Evolutionary conservation across 2,329 filamentous ascomycete species (phyloP).

Genomic region (Pestalotiopsis sp.): DNA sequence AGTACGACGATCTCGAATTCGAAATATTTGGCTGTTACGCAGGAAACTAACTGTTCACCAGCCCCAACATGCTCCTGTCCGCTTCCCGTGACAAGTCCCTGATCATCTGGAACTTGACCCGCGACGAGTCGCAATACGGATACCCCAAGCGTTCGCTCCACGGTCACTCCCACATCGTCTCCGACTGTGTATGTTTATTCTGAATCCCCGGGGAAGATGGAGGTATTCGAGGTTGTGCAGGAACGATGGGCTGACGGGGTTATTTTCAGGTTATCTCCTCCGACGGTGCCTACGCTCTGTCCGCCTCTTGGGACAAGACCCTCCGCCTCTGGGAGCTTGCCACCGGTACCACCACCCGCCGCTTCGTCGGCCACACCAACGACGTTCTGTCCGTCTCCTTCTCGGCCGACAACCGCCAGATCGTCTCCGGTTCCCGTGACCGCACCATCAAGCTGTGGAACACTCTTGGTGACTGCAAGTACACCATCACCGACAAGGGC

Average conservation of each 20-base stretch:
- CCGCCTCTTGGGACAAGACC: constrained; percentile 99
- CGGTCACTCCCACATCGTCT: constrained; percentile 99
- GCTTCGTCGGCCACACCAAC: constrained; percentile 99
- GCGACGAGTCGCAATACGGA: constrained; percentile 96
- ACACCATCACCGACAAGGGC: constrained; percentile 99
- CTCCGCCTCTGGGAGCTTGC: constrained; percentile 99
- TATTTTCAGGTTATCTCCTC: constrained; percentile 88
- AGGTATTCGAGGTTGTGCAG: constrained; percentile 5
- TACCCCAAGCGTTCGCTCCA: constrained; percentile 99
- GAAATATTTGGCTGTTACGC: constrained; percentile 2
- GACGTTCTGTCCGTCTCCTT: constrained; percentile 99
- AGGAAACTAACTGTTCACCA: constrained; percentile 36
- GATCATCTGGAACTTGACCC: constrained; percentile 99
- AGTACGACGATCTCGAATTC: constrained; percentile 59
- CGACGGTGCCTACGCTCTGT: constrained; percentile 98
- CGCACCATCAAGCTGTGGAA: constrained; percentile 99
- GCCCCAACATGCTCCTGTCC: constrained; percentile 99
- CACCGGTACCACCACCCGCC: constrained; percentile 94
- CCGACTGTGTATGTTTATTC: constrained; percentile 87
- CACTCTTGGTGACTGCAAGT: constrained; percentile 99
- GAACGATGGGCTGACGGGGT: constrained; percentile 28
- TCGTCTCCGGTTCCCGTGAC: constrained; percentile 98
- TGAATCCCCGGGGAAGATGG: constrained; percentile 13
- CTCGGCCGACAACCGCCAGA: constrained; percentile 99
- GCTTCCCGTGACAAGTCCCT: constrained; percentile 97